Evolutionary conservation across 345 rosid species (phyloP), one percentile per base, ranked within the genome.

Genomic region (Eucalyptus melliodora): DNA sequence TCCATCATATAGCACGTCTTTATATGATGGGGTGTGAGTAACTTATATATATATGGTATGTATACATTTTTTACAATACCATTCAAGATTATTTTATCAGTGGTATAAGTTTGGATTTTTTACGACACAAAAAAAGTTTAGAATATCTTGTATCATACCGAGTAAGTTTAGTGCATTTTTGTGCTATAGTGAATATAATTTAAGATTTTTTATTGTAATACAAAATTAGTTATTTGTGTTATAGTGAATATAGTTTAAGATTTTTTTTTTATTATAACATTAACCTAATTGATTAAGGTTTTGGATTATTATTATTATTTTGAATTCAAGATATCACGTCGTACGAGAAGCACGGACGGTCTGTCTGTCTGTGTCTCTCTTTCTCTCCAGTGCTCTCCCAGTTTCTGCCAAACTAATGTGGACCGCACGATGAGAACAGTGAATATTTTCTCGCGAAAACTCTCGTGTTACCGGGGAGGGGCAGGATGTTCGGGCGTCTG

Each of bases 21-120:
- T 65, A 14, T 65, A 14, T n/a, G 37, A n/a, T n/a, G 72, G 72
- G 72, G 19, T 15, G 77, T 31, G 12, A 67, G 80, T 16, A 31
- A 16, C 16, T 31, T 67, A 31, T 53, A 53, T 53, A 53, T 53
- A 8, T 19, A 53, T 21, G 59, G 4, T 53, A 53, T 1, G 8
- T 53, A 56, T 56, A 56, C 6, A 0, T 26, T 56, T 0, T 56
- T 56, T 24, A 56, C 62, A 56, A 4, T 56, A 23, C 14, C 30
- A 56, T 56, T 56, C 0, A 0, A 1, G 62, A 4, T 0, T 56
- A 56, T 10, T 56, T 56, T 24, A 23, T 56, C 3, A 1, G 0
- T 56, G 3, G 6, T 56, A 56, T 23, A 56, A 56, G 3, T 56
- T 56, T 5, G 6, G 30, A 23, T 9, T 4, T 56, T 56, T 9